Percentiles rank a stretch among this genome's conserved stretches.
These are phyloP conservation scores for Pythium dissotocum DNA, from an alignment of 352 stramenopile species.

Conservation along the genomic window DNA sequence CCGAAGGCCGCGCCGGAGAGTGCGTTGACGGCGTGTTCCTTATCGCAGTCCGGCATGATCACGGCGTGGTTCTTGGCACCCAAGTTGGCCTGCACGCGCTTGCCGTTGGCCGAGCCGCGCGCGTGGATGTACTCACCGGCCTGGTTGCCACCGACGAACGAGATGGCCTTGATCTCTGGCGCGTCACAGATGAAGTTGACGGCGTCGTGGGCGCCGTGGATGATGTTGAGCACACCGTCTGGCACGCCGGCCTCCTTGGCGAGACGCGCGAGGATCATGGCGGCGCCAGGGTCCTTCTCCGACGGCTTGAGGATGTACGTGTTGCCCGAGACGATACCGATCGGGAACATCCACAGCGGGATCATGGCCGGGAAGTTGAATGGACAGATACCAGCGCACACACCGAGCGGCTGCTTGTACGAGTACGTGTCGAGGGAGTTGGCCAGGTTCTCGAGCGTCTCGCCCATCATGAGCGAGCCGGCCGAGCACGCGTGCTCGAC, in stretches of 20 bases:
- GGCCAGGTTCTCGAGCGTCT: slow-evolving; percentile 93
- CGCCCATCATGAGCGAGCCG: slow-evolving; percentile 91
- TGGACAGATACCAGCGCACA: slow-evolving; percentile 92
- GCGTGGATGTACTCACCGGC: slow-evolving; percentile 95
- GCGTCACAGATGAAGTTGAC: slow-evolving; percentile 96
- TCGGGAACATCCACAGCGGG: slow-evolving; percentile 92
- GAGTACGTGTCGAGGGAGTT: slow-evolving; percentile 94
- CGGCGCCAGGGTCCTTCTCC: slow-evolving; percentile 90
- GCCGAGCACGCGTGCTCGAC: slow-evolving; percentile 79
- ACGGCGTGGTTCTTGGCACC: slow-evolving; percentile 99
- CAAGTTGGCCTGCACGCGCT: slow-evolving; percentile 96
- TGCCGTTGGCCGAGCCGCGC: slow-evolving; percentile 85
- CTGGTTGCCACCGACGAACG: slow-evolving; percentile 94
- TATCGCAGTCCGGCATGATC: slow-evolving; percentile 93
- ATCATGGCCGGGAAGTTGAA: slow-evolving; percentile 99
- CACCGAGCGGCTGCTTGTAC: slow-evolving; percentile 95
- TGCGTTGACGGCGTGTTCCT: slow-evolving; percentile 86
- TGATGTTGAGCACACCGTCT: slow-evolving; percentile 95
- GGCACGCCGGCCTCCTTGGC: slow-evolving; percentile 93
- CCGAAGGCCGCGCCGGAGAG: slow-evolving; percentile 93
- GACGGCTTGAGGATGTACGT: slow-evolving; percentile 97
- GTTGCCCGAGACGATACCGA: slow-evolving; percentile 92
- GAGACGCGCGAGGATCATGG: slow-evolving; percentile 93
- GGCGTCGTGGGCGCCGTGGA: slow-evolving; percentile 86
- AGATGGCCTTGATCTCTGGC: slow-evolving; percentile 94